A percentile compares a stretch with the other conserved stretches of the same genome.
Conservation (phyloP, 352 stramenopile species). For the Pythium utonaiense region DNA sequence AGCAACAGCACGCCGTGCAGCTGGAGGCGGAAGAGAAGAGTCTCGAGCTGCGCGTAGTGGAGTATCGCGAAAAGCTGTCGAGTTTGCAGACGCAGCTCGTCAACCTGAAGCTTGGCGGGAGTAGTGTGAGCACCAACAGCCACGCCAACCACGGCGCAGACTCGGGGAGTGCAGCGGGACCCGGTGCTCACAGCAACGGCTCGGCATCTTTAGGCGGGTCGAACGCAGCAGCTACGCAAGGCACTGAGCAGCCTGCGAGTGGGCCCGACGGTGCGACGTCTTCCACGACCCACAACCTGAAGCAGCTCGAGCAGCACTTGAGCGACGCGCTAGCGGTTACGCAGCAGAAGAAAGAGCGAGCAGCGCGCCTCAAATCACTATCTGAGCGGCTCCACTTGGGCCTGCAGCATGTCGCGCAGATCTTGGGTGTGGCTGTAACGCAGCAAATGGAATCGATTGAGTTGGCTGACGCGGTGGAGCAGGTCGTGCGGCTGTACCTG, state of each 20-base stretch:
- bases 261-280: not conserved
- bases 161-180: not conserved
- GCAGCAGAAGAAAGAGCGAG: conserved; percentile 72
- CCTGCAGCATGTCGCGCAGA: conserved; percentile 71
- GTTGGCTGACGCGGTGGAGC: conserved; percentile 68
- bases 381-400: conserved; percentile 71
- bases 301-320: conserved; percentile 67
- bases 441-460: conserved; percentile 55
- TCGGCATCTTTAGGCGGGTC: not conserved
- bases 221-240: conserved; percentile 4
- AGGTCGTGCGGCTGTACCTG: conserved; percentile 67
- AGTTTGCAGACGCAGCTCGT: conserved; percentile 55
- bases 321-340: conserved; percentile 39
- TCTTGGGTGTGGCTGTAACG: conserved; percentile 48
- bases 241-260: conserved; percentile 11
- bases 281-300: conserved; percentile 41
- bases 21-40: conserved; percentile 59
- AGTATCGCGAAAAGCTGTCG: conserved; percentile 58
- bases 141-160: conserved; percentile 8
- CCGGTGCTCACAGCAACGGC: not conserved
- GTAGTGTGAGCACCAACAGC: conserved; percentile 2
- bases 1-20: conserved; percentile 67
- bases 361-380: conserved; percentile 47
- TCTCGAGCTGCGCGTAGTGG: conserved; percentile 54
- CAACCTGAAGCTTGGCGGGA: conserved; percentile 69